Conservation (phyloP, 2,329 filamentous ascomycete genomes). For the Daldinia sp. region DNA sequence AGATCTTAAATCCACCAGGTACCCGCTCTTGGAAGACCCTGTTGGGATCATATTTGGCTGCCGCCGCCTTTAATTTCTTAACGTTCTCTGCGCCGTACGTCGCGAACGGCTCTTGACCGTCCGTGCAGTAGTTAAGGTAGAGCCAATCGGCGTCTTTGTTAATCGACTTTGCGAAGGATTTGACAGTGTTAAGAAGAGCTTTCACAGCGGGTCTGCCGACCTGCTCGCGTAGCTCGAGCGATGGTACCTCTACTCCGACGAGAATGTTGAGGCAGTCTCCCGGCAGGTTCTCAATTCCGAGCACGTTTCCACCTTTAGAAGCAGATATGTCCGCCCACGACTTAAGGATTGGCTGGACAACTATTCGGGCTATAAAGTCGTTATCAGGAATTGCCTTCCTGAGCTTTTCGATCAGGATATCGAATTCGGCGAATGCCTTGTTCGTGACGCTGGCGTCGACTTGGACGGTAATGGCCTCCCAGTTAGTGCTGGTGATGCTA, state of each 20-base stretch:
- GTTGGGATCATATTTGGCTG: slow-evolving; percentile 53
- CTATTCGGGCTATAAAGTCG: slow-evolving; percentile 27
- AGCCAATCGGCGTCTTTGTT: slow-evolving; percentile 29
- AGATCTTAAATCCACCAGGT: slow-evolving; percentile 43
- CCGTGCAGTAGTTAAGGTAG: slow-evolving; percentile 47
- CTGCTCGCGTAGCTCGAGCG: slow-evolving; percentile 21
- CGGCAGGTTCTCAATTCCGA: slow-evolving; percentile 29
- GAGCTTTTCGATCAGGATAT: neutral
- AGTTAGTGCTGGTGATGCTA: neutral
- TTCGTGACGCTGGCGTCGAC: neutral
- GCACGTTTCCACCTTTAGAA: slow-evolving; percentile 32
- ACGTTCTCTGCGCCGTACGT: slow-evolving; percentile 49
- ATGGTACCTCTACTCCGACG: slow-evolving; percentile 22
- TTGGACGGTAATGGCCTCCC: slow-evolving; percentile 6
- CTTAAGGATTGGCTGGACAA: slow-evolving; percentile 28
- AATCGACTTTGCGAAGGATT: slow-evolving; percentile 25
- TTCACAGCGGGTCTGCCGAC: slow-evolving; percentile 14
- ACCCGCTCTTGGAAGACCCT: slow-evolving; percentile 42
- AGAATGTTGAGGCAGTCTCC: slow-evolving; percentile 31
- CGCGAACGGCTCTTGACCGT: slow-evolving; percentile 46
- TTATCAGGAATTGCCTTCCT: slow-evolving; percentile 7
- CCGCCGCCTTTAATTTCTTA: slow-evolving; percentile 44
- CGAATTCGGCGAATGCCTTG: neutral
- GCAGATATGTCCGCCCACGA: slow-evolving; percentile 23
- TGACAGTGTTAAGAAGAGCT: slow-evolving; percentile 22